Evolutionary conservation across 176 grass and related monocot genomes (phyloP).

Genomic region (Dactylis glomerata): DNA sequence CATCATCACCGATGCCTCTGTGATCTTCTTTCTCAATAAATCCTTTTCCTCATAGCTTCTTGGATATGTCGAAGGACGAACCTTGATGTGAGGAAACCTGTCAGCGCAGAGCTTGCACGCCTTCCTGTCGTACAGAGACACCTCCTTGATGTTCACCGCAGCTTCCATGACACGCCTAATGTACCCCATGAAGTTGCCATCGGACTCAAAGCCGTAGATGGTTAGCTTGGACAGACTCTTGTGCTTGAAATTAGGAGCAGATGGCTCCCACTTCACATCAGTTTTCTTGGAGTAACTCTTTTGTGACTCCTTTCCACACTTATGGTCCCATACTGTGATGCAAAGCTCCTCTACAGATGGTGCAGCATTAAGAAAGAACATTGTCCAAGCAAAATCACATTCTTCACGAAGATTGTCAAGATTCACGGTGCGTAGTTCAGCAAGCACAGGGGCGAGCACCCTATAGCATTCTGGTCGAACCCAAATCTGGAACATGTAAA

Average conservation of each 20-base stretch:
- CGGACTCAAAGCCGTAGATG: neutral
- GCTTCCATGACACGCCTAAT: neutral
- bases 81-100: neutral
- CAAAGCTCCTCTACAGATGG: neutral
- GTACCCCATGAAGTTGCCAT: neutral
- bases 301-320: neutral
- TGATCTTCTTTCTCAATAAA: neutral
- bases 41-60: neutral
- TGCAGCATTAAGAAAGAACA: neutral
- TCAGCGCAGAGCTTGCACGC: neutral
- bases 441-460: neutral
- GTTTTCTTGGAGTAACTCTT: neutral
- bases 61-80: neutral
- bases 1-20: neutral
- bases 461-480: neutral
- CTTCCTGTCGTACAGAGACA: neutral
- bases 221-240: neutral
- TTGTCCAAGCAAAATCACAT: neutral
- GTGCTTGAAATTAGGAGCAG: neutral
- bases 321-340: neutral
- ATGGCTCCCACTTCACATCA: neutral
- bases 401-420: neutral
- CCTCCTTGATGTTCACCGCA: neutral
- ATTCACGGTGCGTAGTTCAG: neutral
- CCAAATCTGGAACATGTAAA: neutral